A percentile compares a stretch with the other conserved stretches of the same genome.
These are phyloP conservation scores for Houttuynia cordata DNA, from an alignment of 164 flowering plant genomes.

Conservation along the genomic window DNA sequence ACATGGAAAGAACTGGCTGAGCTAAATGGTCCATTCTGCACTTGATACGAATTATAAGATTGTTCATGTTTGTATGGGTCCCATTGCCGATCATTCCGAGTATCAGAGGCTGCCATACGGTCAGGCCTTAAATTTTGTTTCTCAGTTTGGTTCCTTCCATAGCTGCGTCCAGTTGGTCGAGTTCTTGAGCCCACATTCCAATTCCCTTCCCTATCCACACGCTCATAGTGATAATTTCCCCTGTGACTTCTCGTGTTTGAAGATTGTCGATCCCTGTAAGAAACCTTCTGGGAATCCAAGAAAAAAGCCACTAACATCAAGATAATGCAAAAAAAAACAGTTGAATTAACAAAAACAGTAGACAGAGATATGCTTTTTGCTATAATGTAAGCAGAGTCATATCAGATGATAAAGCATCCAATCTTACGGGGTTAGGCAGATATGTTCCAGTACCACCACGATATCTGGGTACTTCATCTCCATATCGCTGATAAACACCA, in stretches of 20 bases:
- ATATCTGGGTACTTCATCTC: conserved; percentile 76
- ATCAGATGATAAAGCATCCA: conserved; percentile 1
- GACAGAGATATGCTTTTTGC: no score
- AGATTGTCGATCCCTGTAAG: conserved; percentile 59
- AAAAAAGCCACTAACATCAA: not conserved
- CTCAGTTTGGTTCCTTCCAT: conserved; percentile 53
- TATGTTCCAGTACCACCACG: conserved; percentile 98
- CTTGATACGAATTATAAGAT: conserved; percentile 26
- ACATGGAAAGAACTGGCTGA: conserved; percentile 32
- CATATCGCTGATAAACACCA: conserved; percentile 48
- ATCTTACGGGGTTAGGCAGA: conserved; percentile 89
- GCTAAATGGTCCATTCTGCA: conserved; percentile 53
- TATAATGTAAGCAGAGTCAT: not conserved
- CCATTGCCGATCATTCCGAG: conserved; percentile 50
- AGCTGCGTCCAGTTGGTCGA: conserved; percentile 45
- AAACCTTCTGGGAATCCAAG: conserved; percentile 40
- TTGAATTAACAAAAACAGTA: no score
- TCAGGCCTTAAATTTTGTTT: conserved; percentile 50
- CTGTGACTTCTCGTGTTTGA: conserved; percentile 38
- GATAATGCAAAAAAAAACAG: not conserved
- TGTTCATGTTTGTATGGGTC: conserved; percentile 48
- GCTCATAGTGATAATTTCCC: conserved; percentile 52
- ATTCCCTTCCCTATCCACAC: conserved; percentile 74
- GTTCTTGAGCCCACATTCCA: conserved; percentile 61
- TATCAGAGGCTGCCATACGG: conserved; percentile 32